These are phyloP conservation scores for Lentinula boryana DNA, from an alignment of 768 basidiomycete species.

Conservation along the genomic window DNA sequence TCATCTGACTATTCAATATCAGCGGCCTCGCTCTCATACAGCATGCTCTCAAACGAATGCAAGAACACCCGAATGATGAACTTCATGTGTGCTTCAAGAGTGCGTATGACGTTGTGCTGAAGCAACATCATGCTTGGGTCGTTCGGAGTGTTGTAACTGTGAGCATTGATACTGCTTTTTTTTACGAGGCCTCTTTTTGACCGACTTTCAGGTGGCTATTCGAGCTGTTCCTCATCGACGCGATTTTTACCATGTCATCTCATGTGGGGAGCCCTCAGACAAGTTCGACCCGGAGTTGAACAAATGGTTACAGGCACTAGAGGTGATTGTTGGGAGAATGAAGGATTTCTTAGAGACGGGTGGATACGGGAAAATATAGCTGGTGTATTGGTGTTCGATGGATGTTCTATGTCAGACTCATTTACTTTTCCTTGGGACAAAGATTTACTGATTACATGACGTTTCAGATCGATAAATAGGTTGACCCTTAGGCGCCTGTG, in stretches of 20 bases:
- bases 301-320: conserved; percentile 57
- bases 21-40: conserved; percentile 69
- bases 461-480: too few species aligned
- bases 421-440: background rate
- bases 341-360: conserved; percentile 47
- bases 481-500: background rate
- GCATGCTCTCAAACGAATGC: conserved; percentile 61
- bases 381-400: background rate
- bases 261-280: conserved; percentile 49
- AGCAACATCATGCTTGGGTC: conserved; percentile 61
- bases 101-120: conserved; percentile 63
- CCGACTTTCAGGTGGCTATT: conserved; percentile 41
- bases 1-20: conserved; percentile 3
- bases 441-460: background rate
- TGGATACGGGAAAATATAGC: conserved; percentile 43
- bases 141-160: conserved; percentile 62
- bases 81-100: conserved; percentile 65
- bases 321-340: conserved; percentile 44
- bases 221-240: conserved; percentile 54
- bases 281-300: conserved; percentile 48
- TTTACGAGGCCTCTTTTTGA: conserved; percentile 9
- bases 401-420: background rate
- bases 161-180: conserved; percentile 15
- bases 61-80: conserved; percentile 43
- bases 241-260: conserved; percentile 59